Evolutionary conservation across 75 land plant genomes (phyloP).

Genomic region (Cryptomeria japonica): DNA sequence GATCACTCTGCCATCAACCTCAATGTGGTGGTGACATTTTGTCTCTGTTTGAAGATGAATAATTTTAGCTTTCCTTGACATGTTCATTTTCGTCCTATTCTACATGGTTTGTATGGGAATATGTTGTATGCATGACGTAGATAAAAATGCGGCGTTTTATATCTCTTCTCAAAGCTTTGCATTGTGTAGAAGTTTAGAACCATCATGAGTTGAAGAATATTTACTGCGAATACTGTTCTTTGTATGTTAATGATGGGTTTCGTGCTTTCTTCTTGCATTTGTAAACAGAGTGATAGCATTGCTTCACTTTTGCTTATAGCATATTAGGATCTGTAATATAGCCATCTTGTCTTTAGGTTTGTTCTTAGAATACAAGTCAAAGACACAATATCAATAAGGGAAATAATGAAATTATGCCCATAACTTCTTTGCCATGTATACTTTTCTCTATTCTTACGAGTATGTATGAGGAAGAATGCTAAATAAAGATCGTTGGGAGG

Average conservation of each 20-base stretch:
- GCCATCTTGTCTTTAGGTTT: neutral
- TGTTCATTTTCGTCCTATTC: no score
- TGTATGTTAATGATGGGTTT: neutral
- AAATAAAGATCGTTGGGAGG: neutral
- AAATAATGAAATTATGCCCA: neutral
- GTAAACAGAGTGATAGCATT: neutral
- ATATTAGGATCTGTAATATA: neutral
- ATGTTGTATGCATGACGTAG: no score
- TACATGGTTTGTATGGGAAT: no score
- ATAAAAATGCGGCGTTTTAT: no score
- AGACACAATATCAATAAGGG: neutral
- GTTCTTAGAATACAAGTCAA: neutral
- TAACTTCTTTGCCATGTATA: neutral
- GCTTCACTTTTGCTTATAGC: neutral
- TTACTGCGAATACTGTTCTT: neutral
- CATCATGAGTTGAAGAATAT: no score
- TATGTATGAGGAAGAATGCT: neutral
- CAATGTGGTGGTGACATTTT: no score
- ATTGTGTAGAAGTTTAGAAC: no score
- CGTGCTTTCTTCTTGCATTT: neutral
- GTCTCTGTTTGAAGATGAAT: no score
- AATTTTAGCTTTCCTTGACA: no score
- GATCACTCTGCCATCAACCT: no score
- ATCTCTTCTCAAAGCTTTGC: no score
- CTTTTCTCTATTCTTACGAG: neutral